Percentiles rank a stretch among this genome's conserved stretches.
Conservation (phyloP, 805 yeast genomes). For the Lachancea fermentati region DNA sequence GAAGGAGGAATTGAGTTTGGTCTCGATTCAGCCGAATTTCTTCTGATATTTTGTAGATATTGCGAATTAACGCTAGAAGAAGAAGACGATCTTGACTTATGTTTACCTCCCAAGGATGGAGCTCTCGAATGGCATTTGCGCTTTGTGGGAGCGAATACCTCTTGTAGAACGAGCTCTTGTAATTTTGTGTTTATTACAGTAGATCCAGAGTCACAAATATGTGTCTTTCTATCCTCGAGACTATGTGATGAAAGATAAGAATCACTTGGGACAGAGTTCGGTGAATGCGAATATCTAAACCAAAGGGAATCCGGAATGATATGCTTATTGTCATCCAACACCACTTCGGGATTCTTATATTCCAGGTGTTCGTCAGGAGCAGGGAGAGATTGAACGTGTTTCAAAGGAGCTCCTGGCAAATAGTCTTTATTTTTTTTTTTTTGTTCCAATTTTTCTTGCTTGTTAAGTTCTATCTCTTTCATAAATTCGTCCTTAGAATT, state of each 20-base stretch:
- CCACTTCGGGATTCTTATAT: conserved; percentile 52
- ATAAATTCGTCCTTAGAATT: conserved; percentile 27
- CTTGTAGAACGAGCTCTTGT: conserved; percentile 64
- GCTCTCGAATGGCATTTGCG: conserved; percentile 2
- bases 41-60: not conserved
- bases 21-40: conserved; percentile 6
- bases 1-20: conserved; percentile 1
- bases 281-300: conserved; percentile 49
- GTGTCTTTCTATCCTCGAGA: conserved; percentile 2
- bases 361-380: conserved; percentile 1
- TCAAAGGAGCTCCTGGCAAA: conserved; percentile 1
- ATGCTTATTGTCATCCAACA: conserved; percentile 84
- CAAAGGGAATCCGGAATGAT: conserved; percentile 80
- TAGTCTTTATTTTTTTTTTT: conserved; percentile 3
- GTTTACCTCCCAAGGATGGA: conserved; percentile 6
- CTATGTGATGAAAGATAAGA: conserved; percentile 16
- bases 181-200: conserved; percentile 67
- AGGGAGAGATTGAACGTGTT: conserved; percentile 1
- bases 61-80: conserved; percentile 4
- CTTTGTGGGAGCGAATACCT: conserved; percentile 47
- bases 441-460: conserved; percentile 7
- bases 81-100: conserved; percentile 4
- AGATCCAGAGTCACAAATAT: conserved; percentile 33
- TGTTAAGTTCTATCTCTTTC: conserved; percentile 9
- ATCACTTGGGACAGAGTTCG: conserved; percentile 31